Evolutionary conservation across 345 rosid species (phyloP).

Genomic region (Aquilaria malaccensis): DNA sequence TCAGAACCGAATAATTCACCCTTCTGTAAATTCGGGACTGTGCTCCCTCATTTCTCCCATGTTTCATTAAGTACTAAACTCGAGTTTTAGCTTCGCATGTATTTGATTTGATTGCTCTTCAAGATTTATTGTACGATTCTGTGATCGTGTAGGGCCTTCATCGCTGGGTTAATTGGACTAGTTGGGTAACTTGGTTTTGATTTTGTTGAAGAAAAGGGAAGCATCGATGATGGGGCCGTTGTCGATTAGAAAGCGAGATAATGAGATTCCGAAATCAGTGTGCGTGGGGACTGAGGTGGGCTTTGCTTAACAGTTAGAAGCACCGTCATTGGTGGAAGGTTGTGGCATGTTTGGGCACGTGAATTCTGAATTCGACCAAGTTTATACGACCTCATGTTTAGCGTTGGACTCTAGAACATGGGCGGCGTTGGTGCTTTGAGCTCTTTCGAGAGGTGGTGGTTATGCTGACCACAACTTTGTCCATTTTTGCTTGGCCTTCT

Average conservation of each 20-base stretch:
- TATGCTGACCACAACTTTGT: constrained; percentile 17
- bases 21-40: constrained; percentile 34
- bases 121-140: constrained; percentile 3
- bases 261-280: constrained; percentile 10
- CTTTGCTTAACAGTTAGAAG: neutral
- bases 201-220: neutral
- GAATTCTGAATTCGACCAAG: neutral
- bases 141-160: constrained; percentile 30
- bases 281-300: constrained; percentile 16
- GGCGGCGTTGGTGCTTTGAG: neutral
- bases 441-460: neutral
- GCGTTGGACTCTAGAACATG: too few species aligned
- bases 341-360: neutral
- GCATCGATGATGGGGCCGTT: constrained; percentile 1
- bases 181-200: neutral
- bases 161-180: neutral
- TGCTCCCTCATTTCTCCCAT: constrained; percentile 16
- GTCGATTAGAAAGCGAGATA: constrained; percentile 3
- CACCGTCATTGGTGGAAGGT: neutral
- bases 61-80: constrained; percentile 6
- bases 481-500: too few species aligned
- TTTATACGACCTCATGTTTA: neutral
- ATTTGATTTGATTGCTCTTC: neutral
- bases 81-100: constrained; percentile 6
- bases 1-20: constrained; percentile 29